phyloP scores from a whole-genome alignment of 2,329 filamentous ascomycete species.

The Diaporthe sp. region DNA sequence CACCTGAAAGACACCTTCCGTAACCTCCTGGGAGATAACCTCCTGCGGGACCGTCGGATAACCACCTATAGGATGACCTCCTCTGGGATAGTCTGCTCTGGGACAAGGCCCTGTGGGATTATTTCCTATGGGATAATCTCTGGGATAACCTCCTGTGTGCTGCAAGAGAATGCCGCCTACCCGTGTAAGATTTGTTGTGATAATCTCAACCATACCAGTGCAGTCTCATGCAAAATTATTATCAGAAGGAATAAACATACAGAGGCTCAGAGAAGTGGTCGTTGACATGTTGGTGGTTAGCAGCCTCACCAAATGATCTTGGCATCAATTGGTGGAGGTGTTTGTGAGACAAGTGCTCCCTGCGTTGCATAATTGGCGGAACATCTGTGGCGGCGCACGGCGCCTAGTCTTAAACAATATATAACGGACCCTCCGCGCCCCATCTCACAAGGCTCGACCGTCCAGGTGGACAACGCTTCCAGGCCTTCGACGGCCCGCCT shows the following conservation, averaged over 20 bases:
- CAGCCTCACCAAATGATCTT: constrained; percentile 11
- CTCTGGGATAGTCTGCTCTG: background rate
- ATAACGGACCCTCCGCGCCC: constrained; percentile 29
- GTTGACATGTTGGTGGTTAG: constrained; percentile 1
- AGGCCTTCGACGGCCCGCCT: background rate
- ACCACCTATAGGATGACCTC: no score
- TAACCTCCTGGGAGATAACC: no score
- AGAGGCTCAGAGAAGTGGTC: background rate
- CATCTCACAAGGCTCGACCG: constrained; percentile 24
- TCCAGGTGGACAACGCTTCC: constrained; percentile 11
- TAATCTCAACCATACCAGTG: background rate
- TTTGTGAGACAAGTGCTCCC: background rate
- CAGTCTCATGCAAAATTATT: no score
- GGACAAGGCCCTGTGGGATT: background rate
- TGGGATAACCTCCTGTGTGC: background rate
- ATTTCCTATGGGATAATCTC: background rate
- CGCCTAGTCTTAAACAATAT: constrained; percentile 27
- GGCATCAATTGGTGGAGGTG: constrained; percentile 18
- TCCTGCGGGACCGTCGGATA: background rate
- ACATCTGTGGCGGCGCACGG: constrained; percentile 10
- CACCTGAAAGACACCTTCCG: background rate
- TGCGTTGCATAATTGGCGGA: constrained; percentile 24
- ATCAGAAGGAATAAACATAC: background rate
- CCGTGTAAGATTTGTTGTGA: background rate
- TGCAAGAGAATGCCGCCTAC: background rate